Conservation (phyloP, 1,284 basidiomycete genomes). For the Boletus chippewaensis region DNA sequence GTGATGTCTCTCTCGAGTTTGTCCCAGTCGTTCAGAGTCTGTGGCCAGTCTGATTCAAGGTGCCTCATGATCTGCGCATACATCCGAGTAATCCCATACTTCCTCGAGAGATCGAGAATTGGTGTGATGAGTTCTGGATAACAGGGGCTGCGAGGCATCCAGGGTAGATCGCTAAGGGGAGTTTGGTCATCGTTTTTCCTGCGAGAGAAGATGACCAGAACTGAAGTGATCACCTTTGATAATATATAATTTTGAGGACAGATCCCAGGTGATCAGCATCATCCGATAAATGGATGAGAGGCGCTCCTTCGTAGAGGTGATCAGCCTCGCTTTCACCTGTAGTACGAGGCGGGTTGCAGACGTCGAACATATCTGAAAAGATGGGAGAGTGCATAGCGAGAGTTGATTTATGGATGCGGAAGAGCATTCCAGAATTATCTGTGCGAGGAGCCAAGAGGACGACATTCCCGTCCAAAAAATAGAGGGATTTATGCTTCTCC, state of each 20-base stretch:
- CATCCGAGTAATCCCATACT: conserved; percentile 12
- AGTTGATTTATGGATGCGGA: conserved; percentile 16
- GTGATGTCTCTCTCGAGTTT: conserved; percentile 1
- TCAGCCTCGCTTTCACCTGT: not conserved
- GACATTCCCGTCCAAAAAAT: conserved; percentile 13
- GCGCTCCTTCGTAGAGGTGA: not conserved
- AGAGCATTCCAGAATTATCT: conserved; percentile 1
- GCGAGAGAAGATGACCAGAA: not conserved
- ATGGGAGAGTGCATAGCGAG: conserved; percentile 11
- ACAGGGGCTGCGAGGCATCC: conserved; percentile 5
- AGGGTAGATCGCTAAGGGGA: conserved; percentile 7
- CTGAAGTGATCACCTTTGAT: conserved; percentile 9
- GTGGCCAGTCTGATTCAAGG: conserved; percentile 12
- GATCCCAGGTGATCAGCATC: conserved; percentile 6
- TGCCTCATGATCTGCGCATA: conserved; percentile 4
- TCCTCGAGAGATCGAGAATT: conserved; percentile 10
- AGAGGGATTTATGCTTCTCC: conserved; percentile 10
- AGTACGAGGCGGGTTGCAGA: not conserved
- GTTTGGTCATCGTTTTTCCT: not conserved
- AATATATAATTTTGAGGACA: conserved; percentile 12
- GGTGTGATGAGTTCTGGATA: conserved; percentile 2
- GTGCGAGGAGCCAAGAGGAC: conserved; percentile 1
- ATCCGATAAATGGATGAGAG: conserved; percentile 10
- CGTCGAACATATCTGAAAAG: conserved; percentile 11
- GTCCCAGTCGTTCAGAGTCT: conserved; percentile 10